These are phyloP conservation scores for Rhodomyrtus tomentosa DNA, from an alignment of 345 rosid species.

Conservation along the genomic window DNA sequence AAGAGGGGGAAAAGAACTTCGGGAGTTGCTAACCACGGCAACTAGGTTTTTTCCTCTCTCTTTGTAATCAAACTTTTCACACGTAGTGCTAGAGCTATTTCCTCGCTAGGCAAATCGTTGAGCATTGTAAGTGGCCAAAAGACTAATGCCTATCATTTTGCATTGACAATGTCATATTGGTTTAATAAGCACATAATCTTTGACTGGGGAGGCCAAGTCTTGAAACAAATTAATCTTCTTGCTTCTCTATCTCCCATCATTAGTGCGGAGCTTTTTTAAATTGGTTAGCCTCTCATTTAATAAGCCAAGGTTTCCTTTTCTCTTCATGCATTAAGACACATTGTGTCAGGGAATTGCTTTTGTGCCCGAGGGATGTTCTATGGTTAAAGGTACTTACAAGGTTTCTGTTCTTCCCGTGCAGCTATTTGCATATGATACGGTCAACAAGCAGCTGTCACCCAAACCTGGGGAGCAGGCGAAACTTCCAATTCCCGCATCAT, in stretches of 20 bases:
- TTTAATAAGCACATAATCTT: background rate
- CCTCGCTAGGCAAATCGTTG: background rate
- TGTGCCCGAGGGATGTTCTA: background rate
- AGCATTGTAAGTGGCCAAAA: background rate
- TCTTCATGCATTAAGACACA: background rate
- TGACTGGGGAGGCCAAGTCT: background rate
- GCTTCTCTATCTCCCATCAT: background rate
- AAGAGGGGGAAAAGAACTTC: background rate
- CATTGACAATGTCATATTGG: background rate
- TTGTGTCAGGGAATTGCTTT: background rate
- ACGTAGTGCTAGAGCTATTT: background rate
- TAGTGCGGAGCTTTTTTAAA: background rate
- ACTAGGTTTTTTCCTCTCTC: background rate
- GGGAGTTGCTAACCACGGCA: background rate
- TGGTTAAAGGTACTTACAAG: background rate
- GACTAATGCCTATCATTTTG: background rate
- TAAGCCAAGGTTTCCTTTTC: background rate
- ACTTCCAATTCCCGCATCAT: constrained; percentile 66
- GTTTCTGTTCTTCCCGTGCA: constrained; percentile 11
- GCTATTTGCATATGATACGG: constrained; percentile 87
- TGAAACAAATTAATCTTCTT: background rate
- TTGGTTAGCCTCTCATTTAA: background rate
- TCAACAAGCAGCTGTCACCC: constrained; percentile 65
- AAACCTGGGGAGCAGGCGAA: constrained; percentile 56
- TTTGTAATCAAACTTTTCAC: background rate